phyloP scores from a whole-genome alignment of 176 grass and related monocot species.

The Microstegium vimineum region DNA sequence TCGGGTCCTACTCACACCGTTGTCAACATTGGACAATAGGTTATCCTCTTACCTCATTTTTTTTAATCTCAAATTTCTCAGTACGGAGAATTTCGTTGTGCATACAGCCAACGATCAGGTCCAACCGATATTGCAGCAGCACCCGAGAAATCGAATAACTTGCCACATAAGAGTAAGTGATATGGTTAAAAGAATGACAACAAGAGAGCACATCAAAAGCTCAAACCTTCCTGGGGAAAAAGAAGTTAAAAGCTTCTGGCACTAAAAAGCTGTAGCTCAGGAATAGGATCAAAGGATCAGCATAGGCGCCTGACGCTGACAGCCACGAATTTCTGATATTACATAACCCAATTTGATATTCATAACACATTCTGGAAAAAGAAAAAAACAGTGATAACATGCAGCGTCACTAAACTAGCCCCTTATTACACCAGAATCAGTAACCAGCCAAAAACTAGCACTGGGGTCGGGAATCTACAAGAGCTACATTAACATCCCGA shows the following conservation, averaged over 20 bases:
- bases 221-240: background rate
- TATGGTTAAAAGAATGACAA: background rate
- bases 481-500: background rate
- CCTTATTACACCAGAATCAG: background rate
- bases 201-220: background rate
- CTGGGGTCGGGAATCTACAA: background rate
- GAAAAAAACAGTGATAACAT: background rate
- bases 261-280: background rate
- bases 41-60: background rate
- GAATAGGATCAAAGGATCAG: background rate
- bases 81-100: background rate
- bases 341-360: background rate
- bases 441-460: background rate
- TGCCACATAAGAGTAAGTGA: background rate
- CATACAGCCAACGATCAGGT: background rate
- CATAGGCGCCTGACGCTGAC: background rate
- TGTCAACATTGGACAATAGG: background rate
- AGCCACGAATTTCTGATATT: background rate
- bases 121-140: background rate
- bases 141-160: background rate
- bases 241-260: background rate
- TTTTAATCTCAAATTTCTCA: background rate
- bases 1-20: slow-evolving; percentile 15
- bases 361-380: background rate
- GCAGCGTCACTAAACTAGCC: background rate